Evolutionary conservation across 257 asterid species (phyloP), one percentile per base, ranked within the genome.

Genomic region (Solanum ahanhuiri): DNA sequence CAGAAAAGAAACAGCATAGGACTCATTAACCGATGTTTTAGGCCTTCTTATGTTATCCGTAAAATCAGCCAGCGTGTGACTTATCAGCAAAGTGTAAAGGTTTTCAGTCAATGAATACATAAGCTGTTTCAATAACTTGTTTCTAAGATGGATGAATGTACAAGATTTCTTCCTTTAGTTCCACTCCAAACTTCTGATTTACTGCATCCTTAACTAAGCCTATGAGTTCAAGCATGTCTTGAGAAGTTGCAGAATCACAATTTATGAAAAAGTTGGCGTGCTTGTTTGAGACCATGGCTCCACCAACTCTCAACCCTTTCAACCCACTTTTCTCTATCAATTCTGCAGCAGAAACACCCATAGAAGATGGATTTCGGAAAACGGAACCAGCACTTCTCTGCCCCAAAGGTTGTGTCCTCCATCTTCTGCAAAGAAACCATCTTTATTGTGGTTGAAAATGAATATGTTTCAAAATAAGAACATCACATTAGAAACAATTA

Each of bases 241-340:
- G 45, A 41, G 91, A 89, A 83, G 92, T 91, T 15, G 93, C 91
- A 67, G 83, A 88, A 18, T 91, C 91, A 20, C 88, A 83, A 73
- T 92, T 92, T 14, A 92, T 66, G 86, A 92, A 92, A 90, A 92
- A 92, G 84, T 91, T 92, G 25, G 93, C 92, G 51, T 92, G 92
- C 85, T 90, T 90, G 48, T 87, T 45, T 45, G 93, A 92, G 83
- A 92, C 89, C 90, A 91, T 87, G 15, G 93, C 92, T 43, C 91
- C 91, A 85, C 94, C 92, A 39, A 88, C 83, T 91, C 84, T 88
- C 63, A 66, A 85, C 35, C 92, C 92, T 88, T 88, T 91, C 72
- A 91, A 33, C 14, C 93, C 91, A 25, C 77, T 87, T 81, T 81
- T 85, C 72, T 91, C 92, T 33, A 88, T 89, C 86, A 90, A 57